Evolutionary conservation across 768 basidiomycete species (phyloP).

Genomic region (Xerocomus brunneocitrinus): DNA sequence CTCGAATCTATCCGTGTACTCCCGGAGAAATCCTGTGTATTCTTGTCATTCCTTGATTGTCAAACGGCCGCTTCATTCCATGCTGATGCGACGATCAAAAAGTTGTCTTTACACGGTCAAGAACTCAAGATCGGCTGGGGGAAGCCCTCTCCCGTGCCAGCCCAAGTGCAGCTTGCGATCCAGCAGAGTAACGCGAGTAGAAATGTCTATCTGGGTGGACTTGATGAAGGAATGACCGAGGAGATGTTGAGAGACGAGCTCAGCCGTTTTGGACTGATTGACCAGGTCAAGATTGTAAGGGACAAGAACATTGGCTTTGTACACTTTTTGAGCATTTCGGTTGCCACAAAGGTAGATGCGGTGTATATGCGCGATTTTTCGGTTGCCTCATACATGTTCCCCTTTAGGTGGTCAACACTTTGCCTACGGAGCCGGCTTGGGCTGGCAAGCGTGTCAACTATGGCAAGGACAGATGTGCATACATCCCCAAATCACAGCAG

Average conservation of each 20-base stretch:
- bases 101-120: constrained; percentile 86
- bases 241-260: constrained; percentile 89
- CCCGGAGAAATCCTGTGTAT: constrained; percentile 96
- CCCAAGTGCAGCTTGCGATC: constrained; percentile 82
- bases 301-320: constrained; percentile 99
- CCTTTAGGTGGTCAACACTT: constrained; percentile 80
- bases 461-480: constrained; percentile 97
- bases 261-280: constrained; percentile 89
- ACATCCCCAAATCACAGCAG: constrained; percentile 93
- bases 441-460: constrained; percentile 96
- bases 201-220: constrained; percentile 94
- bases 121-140: constrained; percentile 99
- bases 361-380: neutral
- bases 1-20: constrained; percentile 92
- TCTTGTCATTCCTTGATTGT: constrained; percentile 95
- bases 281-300: constrained; percentile 98
- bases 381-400: neutral
- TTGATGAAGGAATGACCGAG: constrained; percentile 88
- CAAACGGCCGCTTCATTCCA: constrained; percentile 94
- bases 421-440: constrained; percentile 91
- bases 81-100: constrained; percentile 94
- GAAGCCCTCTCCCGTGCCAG: constrained; percentile 85
- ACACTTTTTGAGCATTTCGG: constrained; percentile 92
- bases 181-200: constrained; percentile 88
- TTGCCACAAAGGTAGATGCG: constrained; percentile 82